Conservation (phyloP, 495 filamentous ascomycete species). For the Penicillium macrosclerotiorum region DNA sequence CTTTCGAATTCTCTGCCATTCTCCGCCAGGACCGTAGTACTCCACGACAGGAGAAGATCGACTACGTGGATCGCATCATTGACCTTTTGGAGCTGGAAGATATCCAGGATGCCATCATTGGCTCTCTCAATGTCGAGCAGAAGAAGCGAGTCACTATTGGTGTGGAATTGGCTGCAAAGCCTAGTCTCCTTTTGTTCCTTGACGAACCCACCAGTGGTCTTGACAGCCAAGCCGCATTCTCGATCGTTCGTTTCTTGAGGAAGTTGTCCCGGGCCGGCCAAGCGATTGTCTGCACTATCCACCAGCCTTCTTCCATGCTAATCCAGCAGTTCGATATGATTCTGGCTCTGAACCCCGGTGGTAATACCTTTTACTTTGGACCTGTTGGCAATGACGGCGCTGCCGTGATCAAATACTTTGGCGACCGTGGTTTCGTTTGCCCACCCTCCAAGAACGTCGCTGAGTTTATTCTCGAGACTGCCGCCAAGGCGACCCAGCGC, state of each 20-base stretch:
- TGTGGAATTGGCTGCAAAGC: conserved; percentile 88
- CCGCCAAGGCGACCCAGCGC: conserved; percentile 55
- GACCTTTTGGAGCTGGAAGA: conserved; percentile 56
- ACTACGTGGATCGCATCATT: conserved; percentile 61
- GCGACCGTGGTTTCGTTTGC: conserved; percentile 56
- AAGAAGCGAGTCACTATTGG: conserved; percentile 81
- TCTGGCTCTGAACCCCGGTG: conserved; percentile 66
- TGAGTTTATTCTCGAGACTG: conserved; percentile 82
- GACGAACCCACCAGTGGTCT: conserved; percentile 83
- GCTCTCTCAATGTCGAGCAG: conserved; percentile 63
- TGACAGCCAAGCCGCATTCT: conserved; percentile 80
- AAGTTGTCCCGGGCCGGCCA: conserved; percentile 77
- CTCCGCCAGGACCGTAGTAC: conserved; percentile 56
- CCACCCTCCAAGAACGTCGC: conserved; percentile 71
- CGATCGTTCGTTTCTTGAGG: conserved; percentile 78
- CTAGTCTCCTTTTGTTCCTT: conserved; percentile 74
- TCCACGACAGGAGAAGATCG: conserved; percentile 53
- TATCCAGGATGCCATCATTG: conserved; percentile 53
- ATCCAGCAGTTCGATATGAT: conserved; percentile 78
- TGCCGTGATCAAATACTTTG: conserved; percentile 66
- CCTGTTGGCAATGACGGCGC: conserved; percentile 63
- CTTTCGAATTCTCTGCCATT: conserved; percentile 64
- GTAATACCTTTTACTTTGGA: conserved; percentile 74
- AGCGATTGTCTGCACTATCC: conserved; percentile 79
- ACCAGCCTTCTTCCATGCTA: conserved; percentile 69